Percentiles rank a stretch among this genome's conserved stretches.
These are phyloP conservation scores for Boletus bicolor DNA, from an alignment of 768 basidiomycete species.

Conservation along the genomic window DNA sequence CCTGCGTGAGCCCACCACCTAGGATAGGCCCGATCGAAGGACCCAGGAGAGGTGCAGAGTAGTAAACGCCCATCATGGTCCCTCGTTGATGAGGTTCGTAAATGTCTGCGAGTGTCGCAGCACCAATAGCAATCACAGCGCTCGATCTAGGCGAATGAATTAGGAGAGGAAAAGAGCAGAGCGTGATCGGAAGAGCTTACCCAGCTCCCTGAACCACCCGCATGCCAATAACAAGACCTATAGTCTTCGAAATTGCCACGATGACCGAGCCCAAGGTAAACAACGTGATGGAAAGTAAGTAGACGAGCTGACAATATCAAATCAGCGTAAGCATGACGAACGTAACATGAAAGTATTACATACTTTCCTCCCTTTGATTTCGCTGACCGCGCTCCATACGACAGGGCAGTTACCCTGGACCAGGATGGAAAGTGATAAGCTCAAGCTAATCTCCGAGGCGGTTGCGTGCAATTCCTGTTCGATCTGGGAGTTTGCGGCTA, in stretches of 20 bases:
- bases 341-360: conserved; percentile 3
- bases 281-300: conserved; percentile 49
- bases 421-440: conserved; percentile 68
- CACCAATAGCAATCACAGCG: conserved; percentile 67
- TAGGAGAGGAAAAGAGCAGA: background rate
- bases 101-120: conserved; percentile 73
- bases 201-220: conserved; percentile 64
- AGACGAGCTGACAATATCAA: conserved; percentile 43
- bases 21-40: conserved; percentile 66
- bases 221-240: conserved; percentile 62
- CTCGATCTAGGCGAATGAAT: conserved; percentile 43
- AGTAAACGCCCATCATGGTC: conserved; percentile 78
- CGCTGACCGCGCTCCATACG: conserved; percentile 32
- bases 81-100: conserved; percentile 75
- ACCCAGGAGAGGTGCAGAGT: conserved; percentile 75
- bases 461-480: conserved; percentile 60
- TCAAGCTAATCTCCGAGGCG: conserved; percentile 60
- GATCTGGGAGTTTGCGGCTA: conserved; percentile 69
- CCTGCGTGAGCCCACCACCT: conserved; percentile 68
- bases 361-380: conserved; percentile 74
- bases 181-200: conserved; percentile 30
- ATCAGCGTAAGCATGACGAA: background rate
- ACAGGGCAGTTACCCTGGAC: conserved; percentile 55
- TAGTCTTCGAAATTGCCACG: conserved; percentile 54
- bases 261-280: conserved; percentile 56